Evolutionary conservation across 305 asterid species (phyloP).

Genomic region (Fraxinus sp.): DNA sequence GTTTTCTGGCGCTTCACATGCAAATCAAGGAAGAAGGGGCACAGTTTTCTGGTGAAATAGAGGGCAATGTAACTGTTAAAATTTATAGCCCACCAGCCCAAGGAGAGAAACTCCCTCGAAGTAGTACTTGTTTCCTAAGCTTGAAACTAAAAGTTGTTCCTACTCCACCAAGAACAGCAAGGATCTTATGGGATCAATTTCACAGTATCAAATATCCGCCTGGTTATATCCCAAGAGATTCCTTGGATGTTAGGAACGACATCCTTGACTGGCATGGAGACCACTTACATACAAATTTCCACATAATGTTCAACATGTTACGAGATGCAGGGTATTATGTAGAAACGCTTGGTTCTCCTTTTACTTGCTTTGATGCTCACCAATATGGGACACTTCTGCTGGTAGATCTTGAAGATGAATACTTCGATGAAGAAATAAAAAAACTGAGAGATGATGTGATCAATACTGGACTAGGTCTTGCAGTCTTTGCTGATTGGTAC

Average conservation of each 20-base stretch:
- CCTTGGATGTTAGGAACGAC: slow-evolving; percentile 92
- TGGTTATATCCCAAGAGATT: slow-evolving; percentile 95
- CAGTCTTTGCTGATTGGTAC: slow-evolving; percentile 97
- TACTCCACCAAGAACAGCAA: slow-evolving; percentile 75
- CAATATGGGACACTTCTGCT: slow-evolving; percentile 88
- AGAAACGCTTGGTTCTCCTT: slow-evolving; percentile 95
- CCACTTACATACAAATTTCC: slow-evolving; percentile 94
- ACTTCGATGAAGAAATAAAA: slow-evolving; percentile 71
- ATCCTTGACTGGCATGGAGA: slow-evolving; percentile 99
- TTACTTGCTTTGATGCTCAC: slow-evolving; percentile 94
- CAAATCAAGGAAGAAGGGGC: slow-evolving; percentile 94
- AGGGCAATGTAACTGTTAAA: slow-evolving; percentile 76
- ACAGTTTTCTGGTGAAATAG: slow-evolving; percentile 83
- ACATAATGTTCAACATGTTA: slow-evolving; percentile 88
- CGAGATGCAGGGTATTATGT: slow-evolving; percentile 92
- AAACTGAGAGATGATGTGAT: slow-evolving; percentile 81
- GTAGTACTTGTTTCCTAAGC: slow-evolving; percentile 66
- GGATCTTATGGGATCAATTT: slow-evolving; percentile 96
- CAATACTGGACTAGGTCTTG: slow-evolving; percentile 73
- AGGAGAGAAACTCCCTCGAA: slow-evolving; percentile 63
- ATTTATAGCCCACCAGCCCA: slow-evolving; percentile 74
- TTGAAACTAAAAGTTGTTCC: slow-evolving; percentile 79
- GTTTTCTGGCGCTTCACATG: slow-evolving; percentile 89
- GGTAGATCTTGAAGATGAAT: slow-evolving; percentile 98
- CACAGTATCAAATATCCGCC: slow-evolving; percentile 97